Percentiles rank a stretch among this genome's conserved stretches.
Evolutionary conservation across 2,329 filamentous ascomycete genomes (phyloP).

Genomic region (Delphinella strobiligena): DNA sequence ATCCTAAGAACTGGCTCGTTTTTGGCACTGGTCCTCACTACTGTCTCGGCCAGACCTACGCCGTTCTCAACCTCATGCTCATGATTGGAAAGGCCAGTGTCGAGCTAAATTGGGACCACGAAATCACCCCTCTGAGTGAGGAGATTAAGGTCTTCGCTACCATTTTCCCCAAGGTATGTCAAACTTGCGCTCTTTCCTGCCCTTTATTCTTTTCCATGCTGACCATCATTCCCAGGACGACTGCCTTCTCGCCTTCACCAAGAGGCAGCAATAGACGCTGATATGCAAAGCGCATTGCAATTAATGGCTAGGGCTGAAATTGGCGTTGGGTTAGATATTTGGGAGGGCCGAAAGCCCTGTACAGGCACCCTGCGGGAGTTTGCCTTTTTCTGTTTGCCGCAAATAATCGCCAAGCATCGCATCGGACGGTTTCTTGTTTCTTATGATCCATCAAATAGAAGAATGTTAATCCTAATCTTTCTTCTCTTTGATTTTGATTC

Average conservation of each 20-base stretch:
- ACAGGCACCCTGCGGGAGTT: constrained; percentile 1
- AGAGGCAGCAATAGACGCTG: constrained; percentile 3
- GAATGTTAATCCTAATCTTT: no score
- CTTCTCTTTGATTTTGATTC: no score
- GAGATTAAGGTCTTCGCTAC: constrained; percentile 98
- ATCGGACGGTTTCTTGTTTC: no score
- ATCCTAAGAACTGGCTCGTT: constrained; percentile 92
- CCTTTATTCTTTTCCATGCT: background rate
- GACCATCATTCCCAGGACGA: constrained; percentile 5
- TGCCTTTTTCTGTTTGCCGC: constrained; percentile 3
- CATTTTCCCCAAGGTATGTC: constrained; percentile 84
- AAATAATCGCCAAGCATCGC: constrained; percentile 7
- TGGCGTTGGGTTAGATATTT: constrained; percentile 1
- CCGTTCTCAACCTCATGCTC: constrained; percentile 74
- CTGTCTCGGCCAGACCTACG: constrained; percentile 89
- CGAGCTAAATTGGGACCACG: constrained; percentile 66
- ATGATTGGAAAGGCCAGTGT: constrained; percentile 78
- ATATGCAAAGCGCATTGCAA: background rate
- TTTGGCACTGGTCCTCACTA: constrained; percentile 88
- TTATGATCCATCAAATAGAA: no score
- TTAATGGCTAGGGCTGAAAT: background rate
- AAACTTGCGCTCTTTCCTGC: background rate
- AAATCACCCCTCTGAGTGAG: constrained; percentile 71
- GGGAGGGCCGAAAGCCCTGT: background rate
- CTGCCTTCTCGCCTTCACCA: constrained; percentile 9